Percentiles rank a stretch among this genome's conserved stretches.
Evolutionary conservation across 179 eudicot genomes (phyloP).

Genomic region (Nepenthes alata): DNA sequence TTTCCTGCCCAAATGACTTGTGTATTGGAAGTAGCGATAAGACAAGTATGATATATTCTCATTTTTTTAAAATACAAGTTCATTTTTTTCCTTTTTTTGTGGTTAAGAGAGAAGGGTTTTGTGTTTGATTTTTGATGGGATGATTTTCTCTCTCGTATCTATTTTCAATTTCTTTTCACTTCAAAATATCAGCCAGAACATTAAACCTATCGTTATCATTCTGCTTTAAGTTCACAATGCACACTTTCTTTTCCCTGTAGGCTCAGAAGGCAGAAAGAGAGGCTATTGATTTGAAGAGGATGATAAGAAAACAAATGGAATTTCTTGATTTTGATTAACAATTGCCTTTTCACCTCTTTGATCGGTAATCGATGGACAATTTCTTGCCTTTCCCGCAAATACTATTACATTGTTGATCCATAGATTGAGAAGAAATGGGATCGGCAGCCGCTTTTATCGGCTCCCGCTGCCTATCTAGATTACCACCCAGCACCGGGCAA

Average conservation of each 20-base stretch:
- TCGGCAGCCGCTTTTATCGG: no score
- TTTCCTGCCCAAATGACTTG: conserved; percentile 73
- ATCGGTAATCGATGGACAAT: no score
- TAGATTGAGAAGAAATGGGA: no score
- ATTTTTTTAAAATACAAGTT: background rate
- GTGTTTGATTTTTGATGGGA: background rate
- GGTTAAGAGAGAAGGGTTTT: background rate
- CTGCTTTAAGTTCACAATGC: background rate
- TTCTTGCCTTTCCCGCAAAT: no score
- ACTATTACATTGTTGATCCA: no score
- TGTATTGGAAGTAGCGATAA: conserved; percentile 60
- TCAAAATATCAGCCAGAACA: no score
- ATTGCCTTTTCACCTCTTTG: no score
- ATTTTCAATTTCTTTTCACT: no score
- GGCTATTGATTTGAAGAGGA: conserved; percentile 25
- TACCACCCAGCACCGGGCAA: no score
- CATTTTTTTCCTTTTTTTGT: background rate
- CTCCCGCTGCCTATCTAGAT: no score
- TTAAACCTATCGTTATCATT: no score
- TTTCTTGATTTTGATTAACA: conserved; percentile 10
- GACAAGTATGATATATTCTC: conserved; percentile 33
- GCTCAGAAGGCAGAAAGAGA: conserved; percentile 39
- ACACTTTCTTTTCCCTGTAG: conserved; percentile 6
- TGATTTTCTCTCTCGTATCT: background rate
- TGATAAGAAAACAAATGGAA: conserved; percentile 28